These are phyloP conservation scores for Serendipita sp. DNA, from an alignment of 768 basidiomycete species.

Conservation along the genomic window DNA sequence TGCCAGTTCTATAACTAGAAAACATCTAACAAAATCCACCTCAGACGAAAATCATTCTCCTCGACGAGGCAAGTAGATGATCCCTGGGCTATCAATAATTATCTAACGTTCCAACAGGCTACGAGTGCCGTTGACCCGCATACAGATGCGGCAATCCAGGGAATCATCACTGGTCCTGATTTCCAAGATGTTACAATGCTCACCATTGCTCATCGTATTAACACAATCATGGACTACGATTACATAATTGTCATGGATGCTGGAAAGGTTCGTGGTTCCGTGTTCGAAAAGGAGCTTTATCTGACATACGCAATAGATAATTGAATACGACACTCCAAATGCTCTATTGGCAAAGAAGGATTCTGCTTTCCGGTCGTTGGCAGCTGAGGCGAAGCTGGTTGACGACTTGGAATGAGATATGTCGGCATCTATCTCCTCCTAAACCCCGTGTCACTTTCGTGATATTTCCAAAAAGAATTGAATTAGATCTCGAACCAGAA, in stretches of 20 bases:
- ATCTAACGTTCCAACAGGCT: slow-evolving; percentile 21
- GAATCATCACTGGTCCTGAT: slow-evolving; percentile 64
- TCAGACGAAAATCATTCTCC: slow-evolving; percentile 68
- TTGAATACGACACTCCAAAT: slow-evolving; percentile 66
- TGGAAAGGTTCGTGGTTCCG: slow-evolving; percentile 36
- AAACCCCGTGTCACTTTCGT: too few relatives aligned
- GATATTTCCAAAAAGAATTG: too few relatives aligned
- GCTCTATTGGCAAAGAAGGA: slow-evolving; percentile 40
- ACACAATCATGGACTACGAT: slow-evolving; percentile 72
- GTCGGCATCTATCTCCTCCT: too few relatives aligned
- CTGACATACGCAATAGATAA: slow-evolving; percentile 27
- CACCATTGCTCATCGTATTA: slow-evolving; percentile 76
- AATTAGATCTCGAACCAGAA: too few relatives aligned
- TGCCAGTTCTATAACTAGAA: background rate
- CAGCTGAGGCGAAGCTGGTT: slow-evolving; percentile 39
- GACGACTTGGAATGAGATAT: background rate
- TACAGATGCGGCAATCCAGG: slow-evolving; percentile 78
- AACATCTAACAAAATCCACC: background rate
- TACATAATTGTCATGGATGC: slow-evolving; percentile 68
- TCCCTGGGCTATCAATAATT: background rate
- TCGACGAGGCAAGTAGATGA: slow-evolving; percentile 61
- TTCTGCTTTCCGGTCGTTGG: slow-evolving; percentile 47
- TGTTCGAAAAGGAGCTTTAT: background rate
- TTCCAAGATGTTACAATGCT: slow-evolving; percentile 70
- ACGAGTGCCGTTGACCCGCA: slow-evolving; percentile 84